Evolutionary conservation across 75 land plant genomes (phyloP), one percentile per base, ranked within the genome.

Genomic region (Larix kaempferi): DNA sequence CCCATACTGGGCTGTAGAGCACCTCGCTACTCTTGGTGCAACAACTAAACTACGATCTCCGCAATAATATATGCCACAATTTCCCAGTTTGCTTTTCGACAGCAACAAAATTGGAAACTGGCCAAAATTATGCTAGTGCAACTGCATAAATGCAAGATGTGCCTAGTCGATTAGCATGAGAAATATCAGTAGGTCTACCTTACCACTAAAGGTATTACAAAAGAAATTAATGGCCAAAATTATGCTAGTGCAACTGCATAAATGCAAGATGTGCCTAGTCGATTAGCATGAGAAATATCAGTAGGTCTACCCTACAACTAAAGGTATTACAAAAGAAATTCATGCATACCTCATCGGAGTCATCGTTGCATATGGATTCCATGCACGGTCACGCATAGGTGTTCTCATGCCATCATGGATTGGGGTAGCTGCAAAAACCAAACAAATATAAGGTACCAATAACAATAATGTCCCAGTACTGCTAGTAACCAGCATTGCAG

Each of bases 341-440:
- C 25, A 37, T 22, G 56, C 61, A 58, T 27, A 96, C 99, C 99
- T 89, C 59, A 87, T 72, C 49, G 99, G 99, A 79, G 94, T 96
- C 97, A 94, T 94, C 59, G 94, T 91, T 37, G 93, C 75, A 76
- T 89, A 83, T 67, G 98, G 98, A 80, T 95, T 93, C 99, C 99
- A 97, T n/a, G 99, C 99, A 37, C 98, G 80, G 76, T 92, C 98
- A 39, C 95, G 98, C 99, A 94, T 97, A 15, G 99, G 99, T 37
- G 99, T 97, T 60, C 99, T 86, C 99, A 97, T 97, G 22, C 99
- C 99, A 84, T 97, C 99, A 79, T 96, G 95, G 65, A 92, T 84
- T 5, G 99, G 99, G 19, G 98, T 97, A 41, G 93, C 99, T 96
- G 86, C 58, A 78, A 29, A 57, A 54, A 69, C 27, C 35, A 58